These are phyloP conservation scores for Populus pruinosa DNA, from an alignment of 345 rosid genomes.

Conservation along the genomic window DNA sequence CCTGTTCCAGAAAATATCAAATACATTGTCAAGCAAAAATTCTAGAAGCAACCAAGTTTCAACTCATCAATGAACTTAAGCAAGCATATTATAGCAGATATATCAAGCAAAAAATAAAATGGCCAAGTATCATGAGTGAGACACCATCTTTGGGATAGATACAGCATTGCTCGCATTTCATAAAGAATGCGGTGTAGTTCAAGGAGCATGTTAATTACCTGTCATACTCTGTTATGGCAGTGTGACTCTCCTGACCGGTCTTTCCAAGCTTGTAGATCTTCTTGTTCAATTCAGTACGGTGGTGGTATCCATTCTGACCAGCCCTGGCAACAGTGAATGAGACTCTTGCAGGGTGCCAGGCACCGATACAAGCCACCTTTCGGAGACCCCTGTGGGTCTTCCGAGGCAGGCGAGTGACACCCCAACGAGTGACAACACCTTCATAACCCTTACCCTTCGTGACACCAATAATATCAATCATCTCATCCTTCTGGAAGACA, in stretches of 20 bases:
- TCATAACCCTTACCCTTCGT: constrained; percentile 89
- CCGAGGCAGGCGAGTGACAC: constrained; percentile 85
- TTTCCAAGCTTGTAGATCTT: constrained; percentile 79
- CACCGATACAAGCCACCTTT: constrained; percentile 93
- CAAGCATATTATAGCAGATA: not conserved
- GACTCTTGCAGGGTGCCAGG: constrained; percentile 97
- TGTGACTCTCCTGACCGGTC: constrained; percentile 55
- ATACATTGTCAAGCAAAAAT: too few species aligned
- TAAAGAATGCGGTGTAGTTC: not conserved
- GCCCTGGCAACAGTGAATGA: constrained; percentile 91
- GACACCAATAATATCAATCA: constrained; percentile 80
- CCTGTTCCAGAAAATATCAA: constrained; percentile 28
- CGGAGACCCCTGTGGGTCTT: constrained; percentile 92
- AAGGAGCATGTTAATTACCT: constrained; percentile 30
- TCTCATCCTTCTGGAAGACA: constrained; percentile 84
- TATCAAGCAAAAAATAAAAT: not conserved
- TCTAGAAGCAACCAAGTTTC: too few species aligned
- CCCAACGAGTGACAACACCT: constrained; percentile 94
- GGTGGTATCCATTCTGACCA: constrained; percentile 96
- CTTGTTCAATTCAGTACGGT: constrained; percentile 88
- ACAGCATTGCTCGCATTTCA: too few species aligned
- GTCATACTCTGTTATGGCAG: constrained; percentile 74
- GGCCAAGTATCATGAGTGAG: too few species aligned
- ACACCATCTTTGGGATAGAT: too few species aligned
- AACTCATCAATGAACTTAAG: not conserved